A percentile compares a stretch with the other conserved stretches of the same genome.
Conservation (phyloP, 2,329 filamentous ascomycete species). For the Colletotrichum sp. region DNA sequence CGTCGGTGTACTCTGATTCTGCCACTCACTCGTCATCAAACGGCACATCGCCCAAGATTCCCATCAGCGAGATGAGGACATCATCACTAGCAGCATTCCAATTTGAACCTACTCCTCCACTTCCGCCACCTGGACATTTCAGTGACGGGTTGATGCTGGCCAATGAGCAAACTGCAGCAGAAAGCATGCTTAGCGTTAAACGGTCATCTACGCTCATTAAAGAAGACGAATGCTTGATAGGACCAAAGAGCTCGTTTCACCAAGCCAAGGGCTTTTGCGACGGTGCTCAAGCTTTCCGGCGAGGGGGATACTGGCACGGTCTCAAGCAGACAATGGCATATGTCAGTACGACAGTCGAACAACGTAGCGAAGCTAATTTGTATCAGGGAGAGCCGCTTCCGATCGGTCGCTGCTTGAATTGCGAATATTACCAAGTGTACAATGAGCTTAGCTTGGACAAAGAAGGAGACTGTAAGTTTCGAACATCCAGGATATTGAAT, state of each 20-base stretch:
- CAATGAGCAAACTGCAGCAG: background rate
- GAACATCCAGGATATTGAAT: background rate
- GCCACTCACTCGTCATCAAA: background rate
- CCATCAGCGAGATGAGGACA: background rate
- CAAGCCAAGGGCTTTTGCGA: constrained; percentile 41
- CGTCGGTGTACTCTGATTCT: constrained; percentile 8
- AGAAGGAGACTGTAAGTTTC: constrained; percentile 27
- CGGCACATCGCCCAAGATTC: background rate
- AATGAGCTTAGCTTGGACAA: constrained; percentile 36
- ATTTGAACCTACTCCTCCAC: background rate
- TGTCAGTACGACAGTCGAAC: constrained; percentile 10
- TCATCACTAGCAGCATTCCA: background rate
- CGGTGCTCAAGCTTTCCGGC: constrained; percentile 40
- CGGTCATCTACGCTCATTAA: background rate
- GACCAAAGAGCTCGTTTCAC: constrained; percentile 38
- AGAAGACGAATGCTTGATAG: constrained; percentile 26
- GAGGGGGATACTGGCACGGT: constrained; percentile 38
- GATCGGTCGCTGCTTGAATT: constrained; percentile 27
- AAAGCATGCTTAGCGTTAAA: background rate
- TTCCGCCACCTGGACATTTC: background rate
- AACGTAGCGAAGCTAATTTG: background rate
- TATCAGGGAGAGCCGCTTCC: constrained; percentile 23
- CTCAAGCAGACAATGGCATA: constrained; percentile 31
- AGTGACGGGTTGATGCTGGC: constrained; percentile 19
- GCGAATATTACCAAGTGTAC: constrained; percentile 28